A percentile compares a stretch with the other conserved stretches of the same genome.
These are phyloP conservation scores for Lasiosphaeriaceae sp. DNA, from an alignment of 495 filamentous ascomycete species.

Conservation along the genomic window DNA sequence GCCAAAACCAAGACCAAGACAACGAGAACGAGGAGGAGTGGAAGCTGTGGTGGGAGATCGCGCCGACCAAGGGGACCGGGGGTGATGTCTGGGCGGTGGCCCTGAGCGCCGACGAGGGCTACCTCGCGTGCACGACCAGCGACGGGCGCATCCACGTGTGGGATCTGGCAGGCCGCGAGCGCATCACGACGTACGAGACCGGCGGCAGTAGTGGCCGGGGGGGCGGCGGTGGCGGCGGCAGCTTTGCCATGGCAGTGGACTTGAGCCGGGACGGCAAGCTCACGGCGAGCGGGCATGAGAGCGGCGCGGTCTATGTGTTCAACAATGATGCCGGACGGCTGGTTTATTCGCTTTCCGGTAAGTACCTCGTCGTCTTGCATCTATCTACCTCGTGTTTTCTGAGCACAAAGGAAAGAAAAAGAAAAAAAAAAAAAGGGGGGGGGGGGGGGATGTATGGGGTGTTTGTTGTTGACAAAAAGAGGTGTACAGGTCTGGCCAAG, in stretches of 20 bases:
- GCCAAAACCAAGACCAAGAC: slow-evolving; percentile 13
- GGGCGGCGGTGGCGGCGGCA: slow-evolving; percentile 40
- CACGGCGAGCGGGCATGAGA: slow-evolving; percentile 89
- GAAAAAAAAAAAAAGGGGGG: neutral
- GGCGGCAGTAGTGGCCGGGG: slow-evolving; percentile 56
- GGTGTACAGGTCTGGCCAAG: slow-evolving; percentile 68
- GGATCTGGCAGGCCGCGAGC: slow-evolving; percentile 51
- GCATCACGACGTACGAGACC: slow-evolving; percentile 80
- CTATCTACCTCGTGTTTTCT: too few relatives aligned
- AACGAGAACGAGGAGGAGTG: slow-evolving; percentile 49
- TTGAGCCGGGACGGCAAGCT: slow-evolving; percentile 71
- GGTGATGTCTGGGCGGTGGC: slow-evolving; percentile 83
- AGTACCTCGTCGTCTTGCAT: too few relatives aligned
- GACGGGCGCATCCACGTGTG: slow-evolving; percentile 87
- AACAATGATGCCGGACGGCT: slow-evolving; percentile 84
- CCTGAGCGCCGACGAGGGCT: slow-evolving; percentile 75
- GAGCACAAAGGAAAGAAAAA: too few relatives aligned
- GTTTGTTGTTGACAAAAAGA: neutral
- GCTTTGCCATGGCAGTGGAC: slow-evolving; percentile 84
- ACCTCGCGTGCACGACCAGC: slow-evolving; percentile 74
- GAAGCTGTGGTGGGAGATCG: slow-evolving; percentile 36
- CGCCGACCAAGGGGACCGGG: slow-evolving; percentile 40
- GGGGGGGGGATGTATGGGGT: neutral
- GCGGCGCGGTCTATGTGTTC: slow-evolving; percentile 91
- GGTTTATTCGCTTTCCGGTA: slow-evolving; percentile 80